phyloP scores from a whole-genome alignment of 73 alveolate species.

The Stentor roeselii region DNA sequence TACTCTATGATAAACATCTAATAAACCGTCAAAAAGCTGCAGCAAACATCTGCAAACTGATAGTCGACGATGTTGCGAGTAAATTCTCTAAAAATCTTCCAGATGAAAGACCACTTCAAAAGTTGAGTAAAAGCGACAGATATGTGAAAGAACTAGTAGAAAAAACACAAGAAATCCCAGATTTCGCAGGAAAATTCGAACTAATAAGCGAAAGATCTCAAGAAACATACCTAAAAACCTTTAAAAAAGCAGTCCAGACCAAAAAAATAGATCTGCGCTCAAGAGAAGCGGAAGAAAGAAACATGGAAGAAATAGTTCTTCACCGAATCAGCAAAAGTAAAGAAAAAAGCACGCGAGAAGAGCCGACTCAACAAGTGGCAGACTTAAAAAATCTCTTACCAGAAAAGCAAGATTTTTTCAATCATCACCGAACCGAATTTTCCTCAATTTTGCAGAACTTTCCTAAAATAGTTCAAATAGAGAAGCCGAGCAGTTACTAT shows the following conservation, averaged over 20 bases:
- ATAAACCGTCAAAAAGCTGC: constrained; percentile 22
- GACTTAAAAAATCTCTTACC: background rate
- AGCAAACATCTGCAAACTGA: background rate
- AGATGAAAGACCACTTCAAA: background rate
- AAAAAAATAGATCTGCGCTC: background rate
- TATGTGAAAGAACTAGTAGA: background rate
- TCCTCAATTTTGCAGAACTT: background rate
- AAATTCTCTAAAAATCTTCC: background rate
- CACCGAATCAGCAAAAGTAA: constrained; percentile 1
- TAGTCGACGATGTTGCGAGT: background rate
- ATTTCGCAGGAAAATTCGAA: background rate
- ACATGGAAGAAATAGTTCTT: background rate
- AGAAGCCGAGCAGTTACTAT: background rate
- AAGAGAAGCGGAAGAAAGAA: background rate
- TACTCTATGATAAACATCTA: constrained; percentile 4
- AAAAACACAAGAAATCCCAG: background rate
- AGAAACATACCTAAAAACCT: background rate
- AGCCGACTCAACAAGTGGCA: background rate
- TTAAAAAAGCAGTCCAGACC: background rate
- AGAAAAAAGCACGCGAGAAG: background rate
- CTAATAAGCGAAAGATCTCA: background rate
- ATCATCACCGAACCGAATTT: background rate
- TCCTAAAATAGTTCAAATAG: background rate
- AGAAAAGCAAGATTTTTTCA: too few species aligned
- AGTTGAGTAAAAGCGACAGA: background rate